Conservation (phyloP, 495 filamentous ascomycete species). For the Aspergillus incahuasiensis region DNA sequence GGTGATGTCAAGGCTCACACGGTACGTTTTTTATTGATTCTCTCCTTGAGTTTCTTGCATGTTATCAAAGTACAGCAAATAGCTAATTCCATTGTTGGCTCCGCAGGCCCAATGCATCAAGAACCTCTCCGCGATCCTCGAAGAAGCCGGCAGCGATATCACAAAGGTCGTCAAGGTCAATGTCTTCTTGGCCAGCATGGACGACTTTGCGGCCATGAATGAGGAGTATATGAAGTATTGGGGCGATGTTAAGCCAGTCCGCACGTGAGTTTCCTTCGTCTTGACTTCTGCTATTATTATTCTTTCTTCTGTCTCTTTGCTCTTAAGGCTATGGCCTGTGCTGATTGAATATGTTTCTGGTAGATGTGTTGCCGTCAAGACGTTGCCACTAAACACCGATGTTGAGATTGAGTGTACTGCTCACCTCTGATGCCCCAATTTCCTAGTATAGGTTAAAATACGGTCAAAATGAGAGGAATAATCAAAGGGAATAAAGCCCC, state of each 20-base stretch:
- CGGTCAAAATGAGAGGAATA: not conserved
- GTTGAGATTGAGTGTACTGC: conserved; percentile 72
- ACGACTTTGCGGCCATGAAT: conserved; percentile 64
- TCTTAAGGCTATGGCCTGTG: not conserved
- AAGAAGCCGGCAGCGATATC: conserved; percentile 57
- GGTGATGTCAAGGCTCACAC: conserved; percentile 49
- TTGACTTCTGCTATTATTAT: not conserved
- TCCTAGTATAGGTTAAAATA: not conserved
- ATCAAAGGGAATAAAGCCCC: not conserved
- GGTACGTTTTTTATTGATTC: conserved; percentile 29
- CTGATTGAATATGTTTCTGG: not conserved
- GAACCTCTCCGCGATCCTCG: conserved; percentile 62
- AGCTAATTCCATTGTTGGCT: not conserved
- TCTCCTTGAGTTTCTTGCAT: not conserved
- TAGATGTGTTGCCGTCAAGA: conserved; percentile 62
- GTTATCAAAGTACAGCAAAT: no score
- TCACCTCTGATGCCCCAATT: conserved; percentile 27
- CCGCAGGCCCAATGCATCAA: conserved; percentile 47
- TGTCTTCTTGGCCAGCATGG: conserved; percentile 66
- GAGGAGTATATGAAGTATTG: conserved; percentile 55
- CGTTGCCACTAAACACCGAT: conserved; percentile 59
- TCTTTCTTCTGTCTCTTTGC: not conserved
- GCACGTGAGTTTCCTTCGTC: conserved; percentile 37
- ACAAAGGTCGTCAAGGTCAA: conserved; percentile 66
- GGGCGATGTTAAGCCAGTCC: conserved; percentile 53